Percentiles rank a stretch among this genome's conserved stretches.
Conservation (phyloP, 805 yeast species). For the Kodamaea restingae region DNA sequence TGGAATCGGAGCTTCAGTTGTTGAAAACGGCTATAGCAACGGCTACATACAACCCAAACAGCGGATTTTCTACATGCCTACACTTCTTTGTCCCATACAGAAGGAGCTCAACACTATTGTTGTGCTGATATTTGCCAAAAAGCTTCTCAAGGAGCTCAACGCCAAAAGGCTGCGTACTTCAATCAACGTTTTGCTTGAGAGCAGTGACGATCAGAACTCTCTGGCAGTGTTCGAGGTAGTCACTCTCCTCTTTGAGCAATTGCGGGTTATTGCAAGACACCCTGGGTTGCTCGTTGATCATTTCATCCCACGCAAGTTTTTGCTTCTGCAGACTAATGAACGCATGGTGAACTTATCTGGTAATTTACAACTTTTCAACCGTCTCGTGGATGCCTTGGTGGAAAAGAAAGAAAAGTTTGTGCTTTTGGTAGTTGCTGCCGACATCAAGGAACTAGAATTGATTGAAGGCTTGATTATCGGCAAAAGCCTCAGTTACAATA, state of each 20-base stretch:
- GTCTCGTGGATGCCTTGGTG: conserved; percentile 32
- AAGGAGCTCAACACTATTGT: conserved; percentile 31
- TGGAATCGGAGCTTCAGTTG: conserved; percentile 7
- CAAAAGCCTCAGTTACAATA: conserved; percentile 55
- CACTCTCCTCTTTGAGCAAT: conserved; percentile 42
- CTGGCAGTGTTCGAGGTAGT: conserved; percentile 27
- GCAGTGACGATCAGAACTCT: conserved; percentile 1
- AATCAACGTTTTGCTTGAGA: conserved; percentile 35
- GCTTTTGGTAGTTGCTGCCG: conserved; percentile 50
- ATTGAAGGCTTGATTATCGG: conserved; percentile 80
- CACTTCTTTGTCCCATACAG: conserved; percentile 31
- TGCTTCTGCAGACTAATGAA: conserved; percentile 63
- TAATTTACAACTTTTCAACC: conserved; percentile 54
- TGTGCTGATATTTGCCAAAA: conserved; percentile 26
- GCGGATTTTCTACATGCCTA: conserved; percentile 30
- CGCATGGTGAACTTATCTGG: conserved; percentile 52
- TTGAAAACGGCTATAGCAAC: conserved; percentile 15
- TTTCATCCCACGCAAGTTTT: conserved; percentile 65
- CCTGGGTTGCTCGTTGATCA: conserved; percentile 74
- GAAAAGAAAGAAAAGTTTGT: conserved; percentile 18
- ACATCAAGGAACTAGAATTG: conserved; percentile 67
- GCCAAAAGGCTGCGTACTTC: conserved; percentile 26
- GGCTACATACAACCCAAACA: conserved; percentile 13
- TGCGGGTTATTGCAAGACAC: conserved; percentile 54
- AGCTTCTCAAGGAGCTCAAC: conserved; percentile 21